These are phyloP conservation scores for Pholiota adiposa DNA, from an alignment of 1,284 basidiomycete species.

Conservation along the genomic window DNA sequence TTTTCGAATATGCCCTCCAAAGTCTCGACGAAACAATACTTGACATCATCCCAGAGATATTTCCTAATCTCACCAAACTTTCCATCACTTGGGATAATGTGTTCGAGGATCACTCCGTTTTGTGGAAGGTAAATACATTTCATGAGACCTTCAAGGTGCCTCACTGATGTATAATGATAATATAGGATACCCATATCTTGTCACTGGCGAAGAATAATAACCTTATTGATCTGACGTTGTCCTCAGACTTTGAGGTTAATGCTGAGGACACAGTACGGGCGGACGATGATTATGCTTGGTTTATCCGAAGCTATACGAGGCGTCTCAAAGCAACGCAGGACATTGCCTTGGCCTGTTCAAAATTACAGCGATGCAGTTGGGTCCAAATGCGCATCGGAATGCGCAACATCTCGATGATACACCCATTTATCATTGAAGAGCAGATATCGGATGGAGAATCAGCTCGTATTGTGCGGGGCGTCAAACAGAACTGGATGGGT, in stretches of 20 bases:
- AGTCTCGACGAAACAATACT: conserved; percentile 10
- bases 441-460: background rate
- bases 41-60: conserved; percentile 9
- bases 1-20: conserved; percentile 8
- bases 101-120: conserved; percentile 3
- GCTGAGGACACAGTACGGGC: background rate
- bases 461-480: conserved; percentile 5
- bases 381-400: conserved; percentile 1
- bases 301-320: conserved; percentile 6
- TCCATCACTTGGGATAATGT: conserved; percentile 5
- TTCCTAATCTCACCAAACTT: conserved; percentile 9
- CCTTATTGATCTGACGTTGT: conserved; percentile 11
- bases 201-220: conserved; percentile 2
- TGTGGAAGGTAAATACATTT: conserved; percentile 8
- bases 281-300: conserved; percentile 9
- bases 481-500: conserved; percentile 13
- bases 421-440: conserved; percentile 13
- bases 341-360: background rate
- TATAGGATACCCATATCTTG: conserved; percentile 9
- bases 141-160: background rate
- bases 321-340: conserved; percentile 6
- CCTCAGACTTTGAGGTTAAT: conserved; percentile 13
- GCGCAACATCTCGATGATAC: conserved; percentile 1
- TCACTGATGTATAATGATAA: background rate
- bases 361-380: conserved; percentile 10